Evolutionary conservation across 228 moss, liverwort and hornwort species (phyloP).

Genomic region (Sphagnum magellanicum): DNA sequence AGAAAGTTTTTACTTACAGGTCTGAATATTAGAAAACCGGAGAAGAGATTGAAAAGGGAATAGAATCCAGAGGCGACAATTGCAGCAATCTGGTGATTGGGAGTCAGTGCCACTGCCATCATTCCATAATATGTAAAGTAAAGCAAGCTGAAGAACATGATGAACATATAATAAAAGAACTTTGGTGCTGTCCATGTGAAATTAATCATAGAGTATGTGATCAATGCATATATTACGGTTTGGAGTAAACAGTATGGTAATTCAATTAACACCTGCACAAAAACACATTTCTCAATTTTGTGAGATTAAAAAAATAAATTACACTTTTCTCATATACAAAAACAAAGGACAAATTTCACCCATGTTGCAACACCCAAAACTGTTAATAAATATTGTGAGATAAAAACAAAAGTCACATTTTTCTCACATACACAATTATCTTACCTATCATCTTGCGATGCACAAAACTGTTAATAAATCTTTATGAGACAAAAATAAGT

Average conservation of each 20-base stretch:
- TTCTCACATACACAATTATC: too few species aligned
- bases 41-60: slow-evolving; percentile 83
- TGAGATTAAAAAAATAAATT: too few species aligned
- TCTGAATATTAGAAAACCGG: slow-evolving; percentile 74
- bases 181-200: slow-evolving; percentile 62
- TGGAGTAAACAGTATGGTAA: slow-evolving; percentile 71
- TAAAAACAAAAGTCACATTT: too few species aligned
- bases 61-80: slow-evolving; percentile 82
- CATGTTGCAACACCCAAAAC: too few species aligned
- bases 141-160: slow-evolving; percentile 76
- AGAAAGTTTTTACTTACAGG: slow-evolving; percentile 25
- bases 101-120: slow-evolving; percentile 94
- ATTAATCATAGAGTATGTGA: slow-evolving; percentile 79
- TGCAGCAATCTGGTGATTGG: slow-evolving; percentile 80
- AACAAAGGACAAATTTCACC: too few species aligned
- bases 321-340: too few species aligned
- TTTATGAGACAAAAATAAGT: too few species aligned
- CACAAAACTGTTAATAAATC: too few species aligned
- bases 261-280: slow-evolving; percentile 71
- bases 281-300: too few species aligned
- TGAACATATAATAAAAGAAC: slow-evolving; percentile 77
- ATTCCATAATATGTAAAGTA: slow-evolving; percentile 95
- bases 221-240: slow-evolving; percentile 34
- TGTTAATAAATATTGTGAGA: too few species aligned
- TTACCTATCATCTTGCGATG: too few species aligned